These are phyloP conservation scores for Tagetes patula DNA, from an alignment of 129 eudicot species.

Conservation along the genomic window DNA sequence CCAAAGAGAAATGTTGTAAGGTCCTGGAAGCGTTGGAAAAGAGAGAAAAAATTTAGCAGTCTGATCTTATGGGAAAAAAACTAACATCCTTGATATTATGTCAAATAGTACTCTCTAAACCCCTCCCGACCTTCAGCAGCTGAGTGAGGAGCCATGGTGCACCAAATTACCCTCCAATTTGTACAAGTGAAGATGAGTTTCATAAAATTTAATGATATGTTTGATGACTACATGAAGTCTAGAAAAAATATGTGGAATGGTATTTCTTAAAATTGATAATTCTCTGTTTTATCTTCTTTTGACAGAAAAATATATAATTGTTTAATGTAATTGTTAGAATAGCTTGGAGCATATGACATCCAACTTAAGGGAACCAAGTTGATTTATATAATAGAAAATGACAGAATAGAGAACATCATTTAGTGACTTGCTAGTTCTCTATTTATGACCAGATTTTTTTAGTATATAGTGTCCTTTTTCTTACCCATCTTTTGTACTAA, in stretches of 20 bases:
- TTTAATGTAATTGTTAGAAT: slow-evolving; percentile 1
- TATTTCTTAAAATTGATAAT: background rate
- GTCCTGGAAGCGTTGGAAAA: slow-evolving; percentile 51
- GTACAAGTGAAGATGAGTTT: background rate
- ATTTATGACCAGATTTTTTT: background rate
- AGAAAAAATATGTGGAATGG: background rate
- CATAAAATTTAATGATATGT: background rate
- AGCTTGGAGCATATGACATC: slow-evolving; percentile 1
- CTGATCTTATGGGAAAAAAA: slow-evolving; percentile 9
- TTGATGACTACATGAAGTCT: background rate
- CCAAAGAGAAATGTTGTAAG: slow-evolving; percentile 65
- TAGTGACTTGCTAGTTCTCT: background rate
- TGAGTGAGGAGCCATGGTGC: background rate
- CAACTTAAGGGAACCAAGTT: background rate
- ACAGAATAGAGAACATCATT: background rate
- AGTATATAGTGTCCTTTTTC: background rate
- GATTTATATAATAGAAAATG: background rate
- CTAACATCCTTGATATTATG: slow-evolving; percentile 11
- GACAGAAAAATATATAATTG: background rate
- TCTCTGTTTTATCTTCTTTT: background rate
- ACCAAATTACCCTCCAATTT: background rate
- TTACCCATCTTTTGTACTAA: slow-evolving; percentile 1
- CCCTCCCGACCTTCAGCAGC: background rate
- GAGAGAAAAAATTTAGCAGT: slow-evolving; percentile 11
- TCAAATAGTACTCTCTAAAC: slow-evolving; percentile 11